A percentile compares a stretch with the other conserved stretches of the same genome.
Conservation (phyloP, 768 basidiomycete genomes). For the Russula foetens region DNA sequence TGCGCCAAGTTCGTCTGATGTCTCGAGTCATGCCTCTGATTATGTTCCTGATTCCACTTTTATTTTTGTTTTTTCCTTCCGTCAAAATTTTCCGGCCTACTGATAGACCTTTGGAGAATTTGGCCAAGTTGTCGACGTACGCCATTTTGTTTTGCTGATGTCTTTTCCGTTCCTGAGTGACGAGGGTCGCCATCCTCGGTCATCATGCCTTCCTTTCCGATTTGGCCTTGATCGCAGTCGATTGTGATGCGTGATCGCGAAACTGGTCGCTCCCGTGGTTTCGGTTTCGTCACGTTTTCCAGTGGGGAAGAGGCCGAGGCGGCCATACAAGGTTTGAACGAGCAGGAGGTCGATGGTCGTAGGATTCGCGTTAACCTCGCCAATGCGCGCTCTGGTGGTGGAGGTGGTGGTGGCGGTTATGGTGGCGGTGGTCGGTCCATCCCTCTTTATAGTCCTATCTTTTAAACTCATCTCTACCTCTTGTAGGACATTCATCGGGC, state of each 20-base stretch:
- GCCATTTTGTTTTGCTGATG: conserved; percentile 39
- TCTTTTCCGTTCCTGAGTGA: background rate
- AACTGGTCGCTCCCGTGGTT: conserved; percentile 93
- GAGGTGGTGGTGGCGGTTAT: conserved; percentile 26
- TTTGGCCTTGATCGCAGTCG: too few relatives aligned
- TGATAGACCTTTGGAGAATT: conserved; percentile 72
- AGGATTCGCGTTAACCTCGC: conserved; percentile 83
- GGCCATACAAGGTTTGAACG: conserved; percentile 74
- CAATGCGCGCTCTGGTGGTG: conserved; percentile 53
- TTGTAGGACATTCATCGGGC: conserved; percentile 26
- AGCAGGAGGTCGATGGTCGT: conserved; percentile 89
- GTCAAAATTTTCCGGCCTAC: too few relatives aligned
- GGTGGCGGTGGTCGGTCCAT: conserved; percentile 28
- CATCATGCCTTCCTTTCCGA: too few relatives aligned
- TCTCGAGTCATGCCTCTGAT: conserved; percentile 26
- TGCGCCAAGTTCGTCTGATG: conserved; percentile 77
- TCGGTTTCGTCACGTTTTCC: conserved; percentile 87
- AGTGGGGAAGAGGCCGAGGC: conserved; percentile 56
- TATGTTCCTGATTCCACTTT: conserved; percentile 19
- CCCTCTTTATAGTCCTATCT: background rate
- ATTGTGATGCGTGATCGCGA: conserved; percentile 99
- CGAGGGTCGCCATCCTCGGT: background rate
- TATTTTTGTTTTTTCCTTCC: background rate
- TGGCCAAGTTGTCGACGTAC: conserved; percentile 88
- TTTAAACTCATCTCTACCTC: background rate